Evolutionary conservation across 2,329 filamentous ascomycete species (phyloP), one percentile per base, ranked within the genome.

Genomic region (Madurella mycetomatis): DNA sequence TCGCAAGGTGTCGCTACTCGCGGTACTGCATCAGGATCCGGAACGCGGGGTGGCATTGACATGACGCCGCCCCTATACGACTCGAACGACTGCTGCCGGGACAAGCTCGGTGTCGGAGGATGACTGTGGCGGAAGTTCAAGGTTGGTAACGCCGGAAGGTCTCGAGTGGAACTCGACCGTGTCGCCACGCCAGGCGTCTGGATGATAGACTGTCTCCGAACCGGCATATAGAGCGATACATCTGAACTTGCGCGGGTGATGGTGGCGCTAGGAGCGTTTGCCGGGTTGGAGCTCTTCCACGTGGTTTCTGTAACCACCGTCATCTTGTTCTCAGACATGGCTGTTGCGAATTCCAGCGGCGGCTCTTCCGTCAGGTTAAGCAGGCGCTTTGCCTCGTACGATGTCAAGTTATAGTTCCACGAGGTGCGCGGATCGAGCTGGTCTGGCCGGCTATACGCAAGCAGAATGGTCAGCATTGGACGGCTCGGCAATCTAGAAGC

Each of bases 1-100:
- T 84, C 82, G 41, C 71, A 77, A 0, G 83, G 78, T 1, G 79
- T 82, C 30, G 70, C 60, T 9, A 69, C 73, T n/a, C 74, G 70
- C 25, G 67, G 69, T 16, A 67, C 54, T 0, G 64, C 57, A 11
- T 67, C 66, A 1, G 60, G 47, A 34, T 67, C 63, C 12, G 54
- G 49, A 1, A 60, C 45, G 16, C 59, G 55, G 3, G 66, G 60
- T 18, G 69, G 69, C 63, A 74, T 67, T 1, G 72, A 72, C 54
- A 71, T 53, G 16, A 69, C 65, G 4, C 68, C 68, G 41, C 60
- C 63, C 41, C 61, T 60, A 13, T 60, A 62, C n/a, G 69, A 71
- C 41, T 75, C 73, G 32, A 74, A 66, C 1, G 73, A 76, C 41
- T 68, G 68, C 41, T 68, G 66, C 47, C 70, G 67, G 1, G 72